A percentile compares a stretch with the other conserved stretches of the same genome.
phyloP scores from a whole-genome alignment of 2,329 filamentous ascomycete genomes.

The Exophiala sideris region DNA sequence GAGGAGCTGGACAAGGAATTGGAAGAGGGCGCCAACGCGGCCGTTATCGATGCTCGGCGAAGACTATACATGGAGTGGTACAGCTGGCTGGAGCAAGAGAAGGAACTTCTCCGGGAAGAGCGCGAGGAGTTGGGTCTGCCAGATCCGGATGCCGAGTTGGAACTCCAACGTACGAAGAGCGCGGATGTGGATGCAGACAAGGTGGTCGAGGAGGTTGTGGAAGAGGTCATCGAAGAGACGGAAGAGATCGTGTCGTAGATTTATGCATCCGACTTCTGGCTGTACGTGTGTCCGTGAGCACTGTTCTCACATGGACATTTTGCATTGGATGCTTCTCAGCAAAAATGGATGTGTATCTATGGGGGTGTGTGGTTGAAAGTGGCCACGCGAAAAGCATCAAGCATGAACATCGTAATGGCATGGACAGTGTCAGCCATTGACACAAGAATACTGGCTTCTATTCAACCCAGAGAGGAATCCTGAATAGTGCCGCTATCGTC shows the following conservation, averaged over 20 bases:
- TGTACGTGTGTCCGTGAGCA: no score
- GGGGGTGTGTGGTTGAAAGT: no score
- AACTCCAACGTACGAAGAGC: slow-evolving; percentile 50
- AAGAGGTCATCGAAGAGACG: slow-evolving; percentile 76
- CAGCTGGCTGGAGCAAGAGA: slow-evolving; percentile 72
- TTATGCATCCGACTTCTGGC: not conserved
- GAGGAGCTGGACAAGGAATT: slow-evolving; percentile 93
- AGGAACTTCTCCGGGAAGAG: slow-evolving; percentile 70
- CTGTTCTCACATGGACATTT: not conserved
- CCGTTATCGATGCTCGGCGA: slow-evolving; percentile 84
- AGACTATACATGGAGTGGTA: slow-evolving; percentile 83
- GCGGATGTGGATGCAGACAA: slow-evolving; percentile 52
- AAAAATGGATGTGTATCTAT: no score
- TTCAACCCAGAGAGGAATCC: no score
- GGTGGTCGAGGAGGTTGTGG: slow-evolving; percentile 83
- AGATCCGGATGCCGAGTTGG: slow-evolving; percentile 57
- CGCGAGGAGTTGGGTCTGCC: slow-evolving; percentile 65
- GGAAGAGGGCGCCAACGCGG: slow-evolving; percentile 88
- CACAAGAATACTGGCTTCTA: no score
- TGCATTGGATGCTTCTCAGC: no score
- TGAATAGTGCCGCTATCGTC: no score
- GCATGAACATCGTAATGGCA: no score
- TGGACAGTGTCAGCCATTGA: no score
- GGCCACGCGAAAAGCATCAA: no score
- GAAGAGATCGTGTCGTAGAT: slow-evolving; percentile 65